A percentile compares a stretch with the other conserved stretches of the same genome.
phyloP scores from a whole-genome alignment of 2,329 filamentous ascomycete species.

The Microdochium bolleyi region DNA sequence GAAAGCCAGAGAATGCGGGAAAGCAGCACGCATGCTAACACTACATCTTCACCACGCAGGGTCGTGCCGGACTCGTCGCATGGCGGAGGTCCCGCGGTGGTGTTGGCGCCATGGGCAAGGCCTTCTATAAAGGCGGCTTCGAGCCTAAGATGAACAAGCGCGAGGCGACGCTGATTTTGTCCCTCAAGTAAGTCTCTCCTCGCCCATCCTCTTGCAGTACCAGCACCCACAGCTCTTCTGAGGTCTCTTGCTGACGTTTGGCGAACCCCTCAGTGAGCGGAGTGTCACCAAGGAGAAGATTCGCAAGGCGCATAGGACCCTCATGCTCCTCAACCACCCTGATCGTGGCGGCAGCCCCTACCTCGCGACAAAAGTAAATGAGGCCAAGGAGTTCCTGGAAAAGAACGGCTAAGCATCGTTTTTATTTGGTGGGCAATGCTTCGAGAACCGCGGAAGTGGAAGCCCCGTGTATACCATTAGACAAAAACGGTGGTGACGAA shows the following conservation, averaged over 20 bases:
- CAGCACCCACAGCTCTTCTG: too few species aligned
- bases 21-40: neutral
- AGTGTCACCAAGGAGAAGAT: slow-evolving; percentile 85
- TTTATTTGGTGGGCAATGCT: slow-evolving; percentile 4
- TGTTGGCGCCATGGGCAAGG: slow-evolving; percentile 73
- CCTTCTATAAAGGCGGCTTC: slow-evolving; percentile 98
- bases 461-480: neutral
- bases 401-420: slow-evolving; percentile 40
- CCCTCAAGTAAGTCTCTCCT: slow-evolving; percentile 61
- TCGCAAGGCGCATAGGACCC: slow-evolving; percentile 86
- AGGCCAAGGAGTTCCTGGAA: slow-evolving; percentile 93
- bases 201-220: too few species aligned
- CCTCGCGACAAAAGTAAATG: slow-evolving; percentile 94
- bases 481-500: slow-evolving; percentile 1
- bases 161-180: slow-evolving; percentile 85
- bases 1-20: slow-evolving; percentile 1
- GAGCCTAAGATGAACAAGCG: slow-evolving; percentile 88
- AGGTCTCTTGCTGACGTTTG: neutral
- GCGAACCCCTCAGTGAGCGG: slow-evolving; percentile 56
- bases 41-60: slow-evolving; percentile 41
- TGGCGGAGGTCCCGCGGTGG: slow-evolving; percentile 74
- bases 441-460: neutral
- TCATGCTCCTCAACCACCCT: slow-evolving; percentile 97
- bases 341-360: slow-evolving; percentile 96
- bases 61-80: slow-evolving; percentile 85